Percentiles rank a stretch among this genome's conserved stretches.
These are phyloP conservation scores for Suillus decipiens DNA, from an alignment of 768 basidiomycete species.

Conservation along the genomic window DNA sequence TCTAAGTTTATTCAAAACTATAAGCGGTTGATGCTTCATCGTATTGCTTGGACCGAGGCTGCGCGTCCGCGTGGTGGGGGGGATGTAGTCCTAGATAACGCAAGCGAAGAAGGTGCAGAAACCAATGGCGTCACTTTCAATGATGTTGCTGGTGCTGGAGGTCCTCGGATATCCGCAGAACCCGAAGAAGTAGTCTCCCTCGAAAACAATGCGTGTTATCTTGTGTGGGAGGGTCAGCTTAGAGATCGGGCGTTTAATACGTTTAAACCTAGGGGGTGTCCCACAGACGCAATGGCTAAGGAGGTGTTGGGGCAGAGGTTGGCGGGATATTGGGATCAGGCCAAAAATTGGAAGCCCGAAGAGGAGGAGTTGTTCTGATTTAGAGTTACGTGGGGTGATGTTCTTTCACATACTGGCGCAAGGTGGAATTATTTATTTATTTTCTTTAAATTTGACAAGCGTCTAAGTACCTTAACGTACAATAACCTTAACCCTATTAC, in stretches of 20 bases:
- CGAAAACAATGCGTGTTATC: conserved; percentile 84
- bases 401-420: no score
- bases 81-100: conserved; percentile 66
- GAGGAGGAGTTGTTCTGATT: conserved; percentile 71
- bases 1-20: conserved; percentile 84
- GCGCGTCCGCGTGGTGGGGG: conserved; percentile 76
- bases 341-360: conserved; percentile 86
- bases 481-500: conserved; percentile 12
- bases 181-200: conserved; percentile 46
- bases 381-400: no score
- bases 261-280: conserved; percentile 82
- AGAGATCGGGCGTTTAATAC: conserved; percentile 77
- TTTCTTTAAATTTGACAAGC: not conserved
- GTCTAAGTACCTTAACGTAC: not conserved
- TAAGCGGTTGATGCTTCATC: conserved; percentile 80
- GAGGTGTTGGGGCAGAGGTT: conserved; percentile 84
- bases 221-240: conserved; percentile 92
- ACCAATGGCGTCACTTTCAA: conserved; percentile 20
- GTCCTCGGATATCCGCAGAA: conserved; percentile 24
- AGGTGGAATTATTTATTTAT: not conserved
- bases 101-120: conserved; percentile 42
- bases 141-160: conserved; percentile 34
- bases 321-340: conserved; percentile 92
- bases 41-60: conserved; percentile 93
- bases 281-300: conserved; percentile 82